phyloP scores from a whole-genome alignment of 2,329 filamentous ascomycete genomes.

The Cercospora nicotianae region DNA sequence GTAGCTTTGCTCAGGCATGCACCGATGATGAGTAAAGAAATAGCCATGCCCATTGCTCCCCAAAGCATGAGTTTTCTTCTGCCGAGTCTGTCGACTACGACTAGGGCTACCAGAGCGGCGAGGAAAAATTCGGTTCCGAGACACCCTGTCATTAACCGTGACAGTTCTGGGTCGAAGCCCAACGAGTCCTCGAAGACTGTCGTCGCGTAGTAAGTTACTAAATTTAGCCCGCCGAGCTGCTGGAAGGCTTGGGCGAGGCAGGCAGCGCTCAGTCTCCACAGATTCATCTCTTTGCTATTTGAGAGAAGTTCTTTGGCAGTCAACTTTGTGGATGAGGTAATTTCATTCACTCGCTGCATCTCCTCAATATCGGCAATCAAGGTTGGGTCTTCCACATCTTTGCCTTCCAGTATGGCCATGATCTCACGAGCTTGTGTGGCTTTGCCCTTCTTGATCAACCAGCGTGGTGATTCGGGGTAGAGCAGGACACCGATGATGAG shows the following conservation, averaged over 20 bases:
- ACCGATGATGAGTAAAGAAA: constrained; percentile 29
- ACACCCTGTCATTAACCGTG: constrained; percentile 29
- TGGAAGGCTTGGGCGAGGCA: constrained; percentile 50
- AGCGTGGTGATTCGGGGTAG: constrained; percentile 59
- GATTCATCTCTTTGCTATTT: constrained; percentile 45
- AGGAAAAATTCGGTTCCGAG: constrained; percentile 33
- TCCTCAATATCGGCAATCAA: constrained; percentile 55
- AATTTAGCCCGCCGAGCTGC: constrained; percentile 36
- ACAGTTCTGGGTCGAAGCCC: constrained; percentile 37
- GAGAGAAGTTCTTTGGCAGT: constrained; percentile 33
- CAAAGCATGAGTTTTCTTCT: constrained; percentile 43
- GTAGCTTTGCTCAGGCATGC: constrained; percentile 20
- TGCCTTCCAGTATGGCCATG: constrained; percentile 52
- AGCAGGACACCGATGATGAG: constrained; percentile 52
- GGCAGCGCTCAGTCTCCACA: constrained; percentile 47
- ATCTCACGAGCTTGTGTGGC: constrained; percentile 51
- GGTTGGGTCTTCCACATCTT: constrained; percentile 54
- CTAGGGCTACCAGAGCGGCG: constrained; percentile 51
- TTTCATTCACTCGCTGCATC: constrained; percentile 21
- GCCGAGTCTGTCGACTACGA: constrained; percentile 63
- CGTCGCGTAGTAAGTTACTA: constrained; percentile 42
- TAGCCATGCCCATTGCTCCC: constrained; percentile 31
- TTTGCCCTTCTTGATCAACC: constrained; percentile 50
- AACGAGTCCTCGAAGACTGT: constrained; percentile 56
- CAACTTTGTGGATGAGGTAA: constrained; percentile 17